Conservation (phyloP, 139 green algal genomes). For the Picochlorum sp. region DNA sequence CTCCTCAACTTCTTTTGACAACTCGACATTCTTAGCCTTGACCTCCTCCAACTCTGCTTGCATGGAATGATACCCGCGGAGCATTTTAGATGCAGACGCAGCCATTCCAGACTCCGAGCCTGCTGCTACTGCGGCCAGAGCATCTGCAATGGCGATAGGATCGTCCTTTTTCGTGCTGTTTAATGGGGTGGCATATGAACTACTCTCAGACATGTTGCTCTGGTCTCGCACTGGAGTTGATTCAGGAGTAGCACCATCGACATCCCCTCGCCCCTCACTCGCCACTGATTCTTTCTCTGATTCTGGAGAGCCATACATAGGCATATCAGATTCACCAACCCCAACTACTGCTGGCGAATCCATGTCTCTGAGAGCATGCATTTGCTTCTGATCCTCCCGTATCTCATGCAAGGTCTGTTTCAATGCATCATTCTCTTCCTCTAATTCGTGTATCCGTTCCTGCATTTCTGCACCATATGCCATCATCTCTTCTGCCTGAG, state of each 20-base stretch:
- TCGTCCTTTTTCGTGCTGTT: constrained; percentile 6
- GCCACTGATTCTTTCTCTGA: neutral
- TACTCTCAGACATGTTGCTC: neutral
- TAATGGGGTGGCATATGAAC: neutral
- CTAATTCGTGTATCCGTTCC: constrained; percentile 20
- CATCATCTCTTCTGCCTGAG: constrained; percentile 22
- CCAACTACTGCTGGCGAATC: neutral
- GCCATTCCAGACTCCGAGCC: constrained; percentile 23
- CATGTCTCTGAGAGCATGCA: constrained; percentile 16
- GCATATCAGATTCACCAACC: neutral
- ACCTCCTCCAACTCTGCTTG: constrained; percentile 15
- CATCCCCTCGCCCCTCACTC: neutral
- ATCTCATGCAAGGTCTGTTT: constrained; percentile 30
- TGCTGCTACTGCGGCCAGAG: constrained; percentile 16
- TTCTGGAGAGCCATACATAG: neutral
- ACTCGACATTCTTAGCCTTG: constrained; percentile 17
- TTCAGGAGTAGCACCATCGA: neutral
- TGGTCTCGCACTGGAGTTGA: neutral
- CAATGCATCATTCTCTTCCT: constrained; percentile 31
- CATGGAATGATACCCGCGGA: constrained; percentile 24
- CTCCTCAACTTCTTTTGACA: constrained; percentile 32
- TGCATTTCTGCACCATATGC: constrained; percentile 12
- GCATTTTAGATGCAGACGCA: constrained; percentile 20
- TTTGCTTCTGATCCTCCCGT: constrained; percentile 19
- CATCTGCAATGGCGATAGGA: constrained; percentile 10